Base-by-base conservation (phyloP, 106 monocot species). In the Posidonia australis region DNA sequence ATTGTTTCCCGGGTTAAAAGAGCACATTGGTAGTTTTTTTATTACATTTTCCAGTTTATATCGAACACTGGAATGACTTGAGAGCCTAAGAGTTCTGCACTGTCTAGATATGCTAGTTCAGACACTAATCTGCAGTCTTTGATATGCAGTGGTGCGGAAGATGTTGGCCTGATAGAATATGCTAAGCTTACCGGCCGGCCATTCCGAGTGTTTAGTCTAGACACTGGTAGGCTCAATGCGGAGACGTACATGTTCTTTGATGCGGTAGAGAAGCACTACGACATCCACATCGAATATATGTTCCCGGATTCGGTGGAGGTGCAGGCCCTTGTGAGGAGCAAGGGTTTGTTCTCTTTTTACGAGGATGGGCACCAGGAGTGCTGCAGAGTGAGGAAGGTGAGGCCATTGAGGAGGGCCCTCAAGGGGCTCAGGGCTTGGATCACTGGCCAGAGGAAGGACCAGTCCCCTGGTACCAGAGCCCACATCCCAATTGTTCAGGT, bases 331-430 rank as follows among this genome's bases (percentile, higher is more conserved):
- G 96, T 98, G 21, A 78, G 96, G 36, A 79, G 21, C 78, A 90
- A 98, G 74, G 96, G 90, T 18, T 70, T 96, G 32, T 96, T 96
- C 76, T 96, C 94, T 5, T 90, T 96, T 78, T 96, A 96, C 17
- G 89, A 96, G 72, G 90, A 96, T 52, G 94, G 94, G 3, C 94
- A 96, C 80, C 94, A 90, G 55, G 90, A 96, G 63, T 90, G 90
- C 80, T 96, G 96, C 82, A 69, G 84, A 13, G 82, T 83, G 21
- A 78, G 96, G 65, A 96, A 90, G 70, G 94, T 96, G 41, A 79
- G 86, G 43, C 90, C 90, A 0, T 52, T 94, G 52, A 78, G 86
- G 46, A 75, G 84, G 62, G 86, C 90, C 13, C 86, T 96, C 32
- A 90, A 77, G 47, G 96, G 96, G 10, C 78, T 96, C 59, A 75